Conservation (phyloP, 2,329 filamentous ascomycete genomes). For the Stemphylium lycopersici region DNA sequence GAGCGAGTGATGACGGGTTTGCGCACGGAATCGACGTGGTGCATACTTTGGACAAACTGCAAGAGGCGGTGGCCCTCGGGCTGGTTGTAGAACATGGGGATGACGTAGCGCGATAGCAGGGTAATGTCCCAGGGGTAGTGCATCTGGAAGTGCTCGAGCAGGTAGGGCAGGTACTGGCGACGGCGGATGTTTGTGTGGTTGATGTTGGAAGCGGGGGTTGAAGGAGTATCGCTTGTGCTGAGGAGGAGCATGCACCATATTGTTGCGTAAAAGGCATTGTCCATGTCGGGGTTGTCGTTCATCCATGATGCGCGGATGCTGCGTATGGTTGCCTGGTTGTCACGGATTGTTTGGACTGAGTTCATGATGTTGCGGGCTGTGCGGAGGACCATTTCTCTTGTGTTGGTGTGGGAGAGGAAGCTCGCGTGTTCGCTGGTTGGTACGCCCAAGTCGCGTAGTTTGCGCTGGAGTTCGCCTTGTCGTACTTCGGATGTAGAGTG, state of each 20-base stretch:
- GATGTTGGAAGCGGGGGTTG: constrained; percentile 13
- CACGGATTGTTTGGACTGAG: constrained; percentile 63
- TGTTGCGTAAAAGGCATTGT: constrained; percentile 71
- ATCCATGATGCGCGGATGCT: constrained; percentile 36
- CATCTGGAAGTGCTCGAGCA: constrained; percentile 68
- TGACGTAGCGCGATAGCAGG: constrained; percentile 71
- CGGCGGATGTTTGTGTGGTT: constrained; percentile 42
- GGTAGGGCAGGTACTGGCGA: constrained; percentile 66
- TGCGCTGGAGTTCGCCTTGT: constrained; percentile 62
- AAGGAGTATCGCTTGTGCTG: constrained; percentile 36
- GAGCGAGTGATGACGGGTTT: constrained; percentile 45
- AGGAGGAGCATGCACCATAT: constrained; percentile 69
- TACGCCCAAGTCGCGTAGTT: constrained; percentile 63
- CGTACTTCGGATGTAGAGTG: constrained; percentile 71
- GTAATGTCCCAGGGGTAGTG: constrained; percentile 74
- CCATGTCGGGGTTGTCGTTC: constrained; percentile 54
- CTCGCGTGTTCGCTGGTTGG: constrained; percentile 47
- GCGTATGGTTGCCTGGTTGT: constrained; percentile 28
- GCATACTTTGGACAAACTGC: constrained; percentile 62
- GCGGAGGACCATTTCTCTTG: constrained; percentile 72
- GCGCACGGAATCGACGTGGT: constrained; percentile 61
- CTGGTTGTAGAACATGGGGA: constrained; percentile 63
- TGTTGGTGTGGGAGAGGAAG: constrained; percentile 69
- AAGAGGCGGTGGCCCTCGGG: constrained; percentile 62
- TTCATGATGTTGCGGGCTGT: constrained; percentile 82